phyloP scores from a whole-genome alignment of 306 rosid genomes.

The Heteromeles arbutifolia region DNA sequence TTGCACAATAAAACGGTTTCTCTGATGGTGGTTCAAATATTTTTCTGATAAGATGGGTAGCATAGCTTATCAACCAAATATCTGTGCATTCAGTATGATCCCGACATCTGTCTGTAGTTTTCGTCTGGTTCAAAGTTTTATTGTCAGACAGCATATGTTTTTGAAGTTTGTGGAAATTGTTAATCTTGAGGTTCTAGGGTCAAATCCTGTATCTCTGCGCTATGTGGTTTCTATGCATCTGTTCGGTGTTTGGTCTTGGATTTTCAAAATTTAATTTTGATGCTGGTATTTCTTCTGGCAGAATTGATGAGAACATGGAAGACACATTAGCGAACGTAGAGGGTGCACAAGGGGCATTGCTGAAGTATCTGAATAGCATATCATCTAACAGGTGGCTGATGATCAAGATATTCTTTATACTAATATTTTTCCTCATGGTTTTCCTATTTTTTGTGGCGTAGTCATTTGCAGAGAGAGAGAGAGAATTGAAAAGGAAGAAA shows the following conservation, averaged over 20 bases:
- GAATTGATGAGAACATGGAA: slow-evolving; percentile 98
- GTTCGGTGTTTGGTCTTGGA: neutral
- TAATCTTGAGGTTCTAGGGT: neutral
- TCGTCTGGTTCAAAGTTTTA: neutral
- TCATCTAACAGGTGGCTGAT: slow-evolving; percentile 99
- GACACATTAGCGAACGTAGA: slow-evolving; percentile 87
- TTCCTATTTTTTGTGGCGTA: slow-evolving; percentile 99
- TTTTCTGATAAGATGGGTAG: neutral
- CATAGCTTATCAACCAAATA: neutral
- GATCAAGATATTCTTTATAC: slow-evolving; percentile 99
- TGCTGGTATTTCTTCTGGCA: slow-evolving; percentile 24
- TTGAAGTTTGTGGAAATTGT: neutral
- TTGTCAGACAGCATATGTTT: neutral
- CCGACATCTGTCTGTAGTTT: neutral
- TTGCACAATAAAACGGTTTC: no score
- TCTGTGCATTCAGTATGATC: neutral
- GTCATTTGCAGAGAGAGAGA: slow-evolving; percentile 17
- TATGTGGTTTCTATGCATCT: neutral
- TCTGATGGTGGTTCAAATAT: neutral
- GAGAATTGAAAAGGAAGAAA: neutral
- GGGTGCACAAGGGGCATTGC: slow-evolving; percentile 86
- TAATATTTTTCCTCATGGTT: slow-evolving; percentile 89
- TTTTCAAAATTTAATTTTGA: neutral
- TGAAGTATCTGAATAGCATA: slow-evolving; percentile 91
- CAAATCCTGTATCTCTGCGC: neutral